Evolutionary conservation across 768 basidiomycete species (phyloP), one percentile per base, ranked within the genome.

Genomic region (Termitomyces eurrhizus): DNA sequence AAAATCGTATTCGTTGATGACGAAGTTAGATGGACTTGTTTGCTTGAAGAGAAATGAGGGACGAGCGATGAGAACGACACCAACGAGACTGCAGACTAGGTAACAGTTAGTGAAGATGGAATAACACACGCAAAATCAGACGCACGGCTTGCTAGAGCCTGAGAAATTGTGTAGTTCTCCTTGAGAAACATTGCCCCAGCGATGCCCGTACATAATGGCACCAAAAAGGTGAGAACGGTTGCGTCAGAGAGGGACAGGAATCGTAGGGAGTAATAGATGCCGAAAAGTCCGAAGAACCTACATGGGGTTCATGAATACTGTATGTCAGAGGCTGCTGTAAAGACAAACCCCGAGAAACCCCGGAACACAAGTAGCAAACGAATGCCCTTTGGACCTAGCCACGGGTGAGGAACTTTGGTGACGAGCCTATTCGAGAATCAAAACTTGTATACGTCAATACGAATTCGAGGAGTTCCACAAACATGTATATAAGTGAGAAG

Each of bases 241-340:
- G 90, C 84, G 69, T 95, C 93, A 1, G 89, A 88, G 0, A 95
- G 77, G 0, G 89, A 88, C 4, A 94, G 80, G 70, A 88, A 90
- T 70, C 85, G 79, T 12, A 93, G 74, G 1, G 89, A 84, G 66
- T 83, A 88, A 68, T 84, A 86, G 26, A 80, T 75, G n/a, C 82
- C 80, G 52, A 80, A 66, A 26, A 69, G 62, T 11, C 66, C 66
- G 42, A 91, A 80, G 70, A 92, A 95, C 2, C 88, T 91, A 58
- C 6, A 24, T 29, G 35, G n/a, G 26, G 13, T 26, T 42, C 5
- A 56, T 50, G 32, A 18, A 54, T 24, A 29, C n/a, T 49, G 8
- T 0, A 46, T 46, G 53, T 33, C 33, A 45, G 13, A 35, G 16
- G 49, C 18, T 3, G 51, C 18, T 29, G 7, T 5, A 13, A n/a